Conservation (phyloP, 495 filamentous ascomycete genomes). For the Tetracladium marchalianum region DNA sequence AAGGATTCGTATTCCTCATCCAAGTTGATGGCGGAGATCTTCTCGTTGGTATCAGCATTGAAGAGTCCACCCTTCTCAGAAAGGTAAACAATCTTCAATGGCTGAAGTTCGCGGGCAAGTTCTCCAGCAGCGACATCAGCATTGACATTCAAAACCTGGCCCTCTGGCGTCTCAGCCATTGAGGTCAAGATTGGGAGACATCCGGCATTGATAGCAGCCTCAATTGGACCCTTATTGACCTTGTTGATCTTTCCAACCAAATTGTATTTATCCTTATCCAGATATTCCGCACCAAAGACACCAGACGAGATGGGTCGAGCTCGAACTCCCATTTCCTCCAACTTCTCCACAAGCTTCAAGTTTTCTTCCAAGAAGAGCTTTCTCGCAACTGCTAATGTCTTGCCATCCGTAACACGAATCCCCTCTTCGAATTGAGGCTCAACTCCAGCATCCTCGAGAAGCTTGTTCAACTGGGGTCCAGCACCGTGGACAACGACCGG, state of each 20-base stretch:
- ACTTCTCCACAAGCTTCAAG: constrained; percentile 82
- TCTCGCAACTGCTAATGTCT: constrained; percentile 83
- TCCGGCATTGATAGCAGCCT: constrained; percentile 83
- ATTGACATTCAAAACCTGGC: constrained; percentile 95
- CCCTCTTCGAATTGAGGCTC: constrained; percentile 96
- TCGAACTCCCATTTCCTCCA: constrained; percentile 85
- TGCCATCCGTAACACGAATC: constrained; percentile 90
- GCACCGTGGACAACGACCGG: constrained; percentile 96
- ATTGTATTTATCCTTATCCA: constrained; percentile 91
- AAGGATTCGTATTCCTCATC: constrained; percentile 95
- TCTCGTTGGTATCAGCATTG: constrained; percentile 85
- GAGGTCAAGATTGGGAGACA: constrained; percentile 93
- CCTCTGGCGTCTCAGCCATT: constrained; percentile 90
- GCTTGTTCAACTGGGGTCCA: constrained; percentile 90
- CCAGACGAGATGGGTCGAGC: constrained; percentile 88
- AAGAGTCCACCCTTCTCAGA: constrained; percentile 96
- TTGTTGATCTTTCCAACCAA: constrained; percentile 91
- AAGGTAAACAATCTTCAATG: constrained; percentile 95
- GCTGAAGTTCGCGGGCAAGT: constrained; percentile 78
- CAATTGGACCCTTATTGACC: constrained; percentile 84
- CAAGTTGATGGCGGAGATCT: constrained; percentile 95
- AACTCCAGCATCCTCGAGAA: constrained; percentile 84
- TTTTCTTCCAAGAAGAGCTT: constrained; percentile 95
- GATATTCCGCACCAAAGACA: constrained; percentile 90
- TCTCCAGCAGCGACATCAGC: constrained; percentile 95